A percentile compares a stretch with the other conserved stretches of the same genome.
Conservation (phyloP, 495 filamentous ascomycete species). For the Entonaema liquescens region DNA sequence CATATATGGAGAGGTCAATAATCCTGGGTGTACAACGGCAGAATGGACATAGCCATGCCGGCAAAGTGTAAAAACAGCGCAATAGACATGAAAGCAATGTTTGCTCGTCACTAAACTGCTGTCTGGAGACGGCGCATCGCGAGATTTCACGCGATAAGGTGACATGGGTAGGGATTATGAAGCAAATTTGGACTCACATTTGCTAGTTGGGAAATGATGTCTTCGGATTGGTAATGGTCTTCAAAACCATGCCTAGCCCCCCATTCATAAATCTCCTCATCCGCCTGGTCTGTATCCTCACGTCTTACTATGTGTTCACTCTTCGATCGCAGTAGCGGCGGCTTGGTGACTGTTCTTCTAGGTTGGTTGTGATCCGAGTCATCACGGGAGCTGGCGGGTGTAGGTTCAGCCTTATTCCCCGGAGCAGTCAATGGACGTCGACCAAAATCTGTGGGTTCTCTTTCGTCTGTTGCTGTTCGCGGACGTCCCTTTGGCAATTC, state of each 20-base stretch:
- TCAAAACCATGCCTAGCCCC: slow-evolving; percentile 73
- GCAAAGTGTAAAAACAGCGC: background rate
- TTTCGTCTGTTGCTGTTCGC: slow-evolving; percentile 38
- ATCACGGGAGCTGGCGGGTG: slow-evolving; percentile 31
- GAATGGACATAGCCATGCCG: background rate
- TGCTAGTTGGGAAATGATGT: slow-evolving; percentile 65
- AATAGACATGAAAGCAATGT: background rate
- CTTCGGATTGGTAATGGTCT: slow-evolving; percentile 73
- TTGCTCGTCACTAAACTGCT: background rate
- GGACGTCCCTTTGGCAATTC: slow-evolving; percentile 35
- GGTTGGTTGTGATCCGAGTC: slow-evolving; percentile 42
- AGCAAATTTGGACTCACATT: slow-evolving; percentile 53
- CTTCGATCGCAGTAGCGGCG: slow-evolving; percentile 71
- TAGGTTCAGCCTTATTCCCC: slow-evolving; percentile 38
- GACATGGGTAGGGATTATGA: slow-evolving; percentile 41
- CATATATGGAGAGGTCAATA: background rate
- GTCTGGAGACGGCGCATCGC: slow-evolving; percentile 22
- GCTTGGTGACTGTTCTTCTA: slow-evolving; percentile 58
- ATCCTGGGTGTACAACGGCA: background rate
- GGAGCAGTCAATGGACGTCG: slow-evolving; percentile 49
- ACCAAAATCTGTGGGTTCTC: slow-evolving; percentile 37
- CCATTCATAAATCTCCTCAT: slow-evolving; percentile 57
- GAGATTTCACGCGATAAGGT: slow-evolving; percentile 48
- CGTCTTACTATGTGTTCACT: slow-evolving; percentile 71
- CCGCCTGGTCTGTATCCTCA: slow-evolving; percentile 50